Conservation (phyloP, 2,329 filamentous ascomycete species). For the Purpureocillium takamizusanense region DNA sequence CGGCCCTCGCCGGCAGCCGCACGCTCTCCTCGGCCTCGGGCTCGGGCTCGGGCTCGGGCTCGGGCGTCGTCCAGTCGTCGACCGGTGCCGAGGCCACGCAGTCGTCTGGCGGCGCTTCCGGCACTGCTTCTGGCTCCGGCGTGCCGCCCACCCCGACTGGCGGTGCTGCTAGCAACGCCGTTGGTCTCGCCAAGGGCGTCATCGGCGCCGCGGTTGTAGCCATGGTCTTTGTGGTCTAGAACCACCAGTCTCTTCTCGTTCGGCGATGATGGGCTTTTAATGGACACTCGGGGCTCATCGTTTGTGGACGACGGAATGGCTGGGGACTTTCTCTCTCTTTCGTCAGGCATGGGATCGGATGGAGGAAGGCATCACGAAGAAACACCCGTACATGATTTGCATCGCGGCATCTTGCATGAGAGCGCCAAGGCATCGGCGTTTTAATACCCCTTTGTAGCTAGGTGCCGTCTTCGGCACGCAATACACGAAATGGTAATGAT, state of each 20-base stretch:
- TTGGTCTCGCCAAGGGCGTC: conserved; percentile 11
- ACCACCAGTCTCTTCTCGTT: neutral
- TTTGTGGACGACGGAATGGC: no score
- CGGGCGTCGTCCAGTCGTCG: neutral
- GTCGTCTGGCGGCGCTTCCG: conserved; percentile 8
- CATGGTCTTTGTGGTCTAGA: conserved; percentile 16
- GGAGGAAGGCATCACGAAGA: neutral
- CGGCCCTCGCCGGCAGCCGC: no score
- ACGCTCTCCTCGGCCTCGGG: conserved; percentile 3
- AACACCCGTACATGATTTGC: conserved; percentile 5
- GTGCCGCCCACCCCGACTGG: conserved; percentile 16
- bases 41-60: conserved; percentile 8
- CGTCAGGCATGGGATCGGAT: no score
- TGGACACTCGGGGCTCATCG: no score
- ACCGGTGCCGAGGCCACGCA: neutral
- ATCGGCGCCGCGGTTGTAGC: conserved; percentile 17
- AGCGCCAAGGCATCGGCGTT: neutral
- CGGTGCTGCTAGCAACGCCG: conserved; percentile 18
- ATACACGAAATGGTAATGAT: neutral
- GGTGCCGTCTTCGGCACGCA: neutral
- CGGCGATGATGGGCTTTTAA: neutral
- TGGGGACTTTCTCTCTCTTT: no score
- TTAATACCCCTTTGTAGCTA: conserved; percentile 5
- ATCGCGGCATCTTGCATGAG: conserved; percentile 2
- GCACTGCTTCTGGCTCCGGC: conserved; percentile 11